Base-by-base conservation (phyloP, 2,329 filamentous ascomycete genomes). In the Davidsoniella australis region DNA sequence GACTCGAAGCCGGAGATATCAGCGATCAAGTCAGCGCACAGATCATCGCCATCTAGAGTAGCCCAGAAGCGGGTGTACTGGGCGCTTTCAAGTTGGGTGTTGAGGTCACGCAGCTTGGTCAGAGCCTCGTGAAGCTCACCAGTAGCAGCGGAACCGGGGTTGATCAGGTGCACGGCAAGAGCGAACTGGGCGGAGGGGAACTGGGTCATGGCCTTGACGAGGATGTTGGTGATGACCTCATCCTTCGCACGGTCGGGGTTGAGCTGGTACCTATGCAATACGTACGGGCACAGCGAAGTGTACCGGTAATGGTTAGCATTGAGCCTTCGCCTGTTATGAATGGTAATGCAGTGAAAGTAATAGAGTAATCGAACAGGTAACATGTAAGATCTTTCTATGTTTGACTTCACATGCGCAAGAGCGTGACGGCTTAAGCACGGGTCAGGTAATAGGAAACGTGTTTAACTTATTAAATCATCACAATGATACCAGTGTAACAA, bases 181-280 rank as follows among this genome's bases (percentile, higher is more conserved):
- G 80, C 82, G 78, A 96, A 98, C 67, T 96, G 88, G 41, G 91
- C 80, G 17, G 85, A 88, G 56, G 91, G 91, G 74, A 98, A 98
- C 69, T 94, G 85, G 58, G 89, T 94, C 64, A 98, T 80, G 57
- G 88, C 77, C 75, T 96, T 98, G 73, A 94, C 88, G 65, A 98
- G 86, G 70, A 96, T 84, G 76, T 96, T 96, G 73, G 91, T 96
- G 67, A 91, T 87, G 62, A 89, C 86, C 68, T 98, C 91, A 63
- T 94, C 85, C 72, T 91, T 89, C 63, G 88, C 80, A 59, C 94
- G 85, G 72, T 96, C 88, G 47, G 91, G 91, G 78, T 98, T 98
- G 71, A 98, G 94, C 72, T 98, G 93, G 76, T 98, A 98, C 57
- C 91, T 98, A 59, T 54, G n/a, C 18, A 24, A 47, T 41, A 36